phyloP scores from a whole-genome alignment of 1,139 yeast species.

The Yamadazyma trypodendri region DNA sequence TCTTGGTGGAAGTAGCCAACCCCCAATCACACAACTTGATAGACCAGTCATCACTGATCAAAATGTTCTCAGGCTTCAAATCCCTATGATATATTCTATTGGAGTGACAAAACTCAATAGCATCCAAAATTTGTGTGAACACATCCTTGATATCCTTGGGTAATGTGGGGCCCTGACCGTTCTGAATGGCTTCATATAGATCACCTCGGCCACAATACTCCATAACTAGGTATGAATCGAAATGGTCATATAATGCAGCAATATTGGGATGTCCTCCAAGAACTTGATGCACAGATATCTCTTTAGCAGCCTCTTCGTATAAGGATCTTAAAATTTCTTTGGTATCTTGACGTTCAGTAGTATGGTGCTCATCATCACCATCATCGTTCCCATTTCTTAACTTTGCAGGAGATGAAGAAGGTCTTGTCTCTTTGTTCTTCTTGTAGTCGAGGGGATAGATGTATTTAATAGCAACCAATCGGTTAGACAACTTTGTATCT shows the following conservation, averaged over 20 bases:
- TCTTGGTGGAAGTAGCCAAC: conserved; percentile 66
- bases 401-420: conserved; percentile 41
- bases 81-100: conserved; percentile 81
- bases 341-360: conserved; percentile 13
- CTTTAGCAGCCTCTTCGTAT: conserved; percentile 72
- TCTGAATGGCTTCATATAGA: conserved; percentile 86
- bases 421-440: conserved; percentile 25
- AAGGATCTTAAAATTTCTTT: conserved; percentile 31
- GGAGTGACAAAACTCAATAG: conserved; percentile 74
- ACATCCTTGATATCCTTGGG: conserved; percentile 75
- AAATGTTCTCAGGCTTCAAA: conserved; percentile 85
- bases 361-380: conserved; percentile 16
- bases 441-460: conserved; percentile 53
- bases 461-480: conserved; percentile 81
- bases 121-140: conserved; percentile 72
- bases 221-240: conserved; percentile 76
- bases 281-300: conserved; percentile 69
- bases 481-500: conserved; percentile 51
- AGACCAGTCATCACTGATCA: conserved; percentile 75
- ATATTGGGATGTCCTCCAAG: conserved; percentile 68
- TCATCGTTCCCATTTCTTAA: conserved; percentile 16
- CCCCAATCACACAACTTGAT: conserved; percentile 93
- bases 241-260: conserved; percentile 68
- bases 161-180: conserved; percentile 76
- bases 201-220: conserved; percentile 94